Percentiles rank a stretch among this genome's conserved stretches.
phyloP scores from a whole-genome alignment of 2,329 filamentous ascomycete species.

The Fusarium sp. region DNA sequence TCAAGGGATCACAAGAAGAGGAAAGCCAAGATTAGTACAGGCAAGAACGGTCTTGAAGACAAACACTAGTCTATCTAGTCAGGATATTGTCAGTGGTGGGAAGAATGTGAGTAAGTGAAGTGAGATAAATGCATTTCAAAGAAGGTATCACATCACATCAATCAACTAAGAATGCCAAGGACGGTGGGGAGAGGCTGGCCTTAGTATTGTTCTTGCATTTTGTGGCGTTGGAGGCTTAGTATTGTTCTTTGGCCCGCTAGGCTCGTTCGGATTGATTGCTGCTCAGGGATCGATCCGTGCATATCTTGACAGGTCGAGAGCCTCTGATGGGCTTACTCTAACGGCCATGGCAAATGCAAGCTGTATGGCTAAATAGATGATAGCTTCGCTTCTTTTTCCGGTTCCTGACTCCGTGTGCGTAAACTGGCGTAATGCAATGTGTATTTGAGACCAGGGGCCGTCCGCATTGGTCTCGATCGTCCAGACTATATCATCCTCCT shows the following conservation, averaged over 20 bases:
- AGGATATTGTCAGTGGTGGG: conserved; percentile 37
- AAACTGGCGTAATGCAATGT: conserved; percentile 12
- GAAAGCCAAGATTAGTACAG: conserved; percentile 12
- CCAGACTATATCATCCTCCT: neutral
- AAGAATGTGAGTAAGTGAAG: conserved; percentile 37
- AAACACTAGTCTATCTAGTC: conserved; percentile 24
- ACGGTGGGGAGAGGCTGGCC: conserved; percentile 30
- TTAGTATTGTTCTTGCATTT: conserved; percentile 50
- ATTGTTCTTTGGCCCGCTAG: conserved; percentile 47
- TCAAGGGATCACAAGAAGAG: conserved; percentile 30
- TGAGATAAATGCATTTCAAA: conserved; percentile 27
- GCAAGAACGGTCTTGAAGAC: conserved; percentile 18
- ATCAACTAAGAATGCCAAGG: conserved; percentile 26
- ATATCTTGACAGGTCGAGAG: conserved; percentile 37
- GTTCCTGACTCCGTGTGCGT: conserved; percentile 28
- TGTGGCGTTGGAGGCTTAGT: conserved; percentile 47
- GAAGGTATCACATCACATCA: conserved; percentile 28
- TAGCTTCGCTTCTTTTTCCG: conserved; percentile 24
- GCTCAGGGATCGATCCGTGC: conserved; percentile 27
- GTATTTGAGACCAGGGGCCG: conserved; percentile 10
- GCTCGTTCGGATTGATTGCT: conserved; percentile 12
- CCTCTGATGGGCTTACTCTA: conserved; percentile 6
- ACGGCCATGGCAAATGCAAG: conserved; percentile 4
- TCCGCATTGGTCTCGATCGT: conserved; percentile 23
- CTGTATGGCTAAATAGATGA: neutral